phyloP scores from a whole-genome alignment of 2,329 filamentous ascomycete species.

The Fusarium pseudonygamai region DNA sequence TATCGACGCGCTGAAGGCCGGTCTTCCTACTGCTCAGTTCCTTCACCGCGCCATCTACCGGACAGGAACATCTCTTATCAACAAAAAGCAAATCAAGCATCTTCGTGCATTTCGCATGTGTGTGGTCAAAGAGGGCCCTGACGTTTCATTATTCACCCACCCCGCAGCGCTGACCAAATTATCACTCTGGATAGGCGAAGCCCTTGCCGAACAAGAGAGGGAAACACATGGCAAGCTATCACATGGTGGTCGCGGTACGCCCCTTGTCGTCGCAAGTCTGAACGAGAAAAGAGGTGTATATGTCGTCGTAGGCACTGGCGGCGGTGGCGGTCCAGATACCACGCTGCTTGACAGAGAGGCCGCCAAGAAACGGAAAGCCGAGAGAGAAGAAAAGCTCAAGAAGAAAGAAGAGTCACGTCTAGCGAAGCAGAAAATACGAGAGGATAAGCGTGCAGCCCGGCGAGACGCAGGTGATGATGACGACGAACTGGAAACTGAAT shows the following conservation, averaged over 20 bases:
- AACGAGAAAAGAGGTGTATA: conserved; percentile 90
- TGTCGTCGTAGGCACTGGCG: conserved; percentile 90
- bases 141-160: conserved; percentile 90
- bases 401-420: conserved; percentile 66
- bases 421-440: conserved; percentile 67
- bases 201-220: conserved; percentile 87
- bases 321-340: conserved; percentile 80
- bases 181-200: conserved; percentile 93
- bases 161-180: conserved; percentile 93
- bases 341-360: conserved; percentile 74
- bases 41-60: conserved; percentile 92
- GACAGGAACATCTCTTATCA: conserved; percentile 88
- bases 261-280: conserved; percentile 88
- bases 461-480: conserved; percentile 58
- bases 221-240: conserved; percentile 75
- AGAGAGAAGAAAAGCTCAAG: conserved; percentile 70
- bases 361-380: conserved; percentile 69
- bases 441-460: conserved; percentile 69
- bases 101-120: conserved; percentile 93
- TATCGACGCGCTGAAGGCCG: conserved; percentile 78
- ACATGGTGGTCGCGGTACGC: conserved; percentile 77
- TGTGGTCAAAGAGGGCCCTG: conserved; percentile 93
- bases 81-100: conserved; percentile 93
- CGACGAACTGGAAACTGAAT: conserved; percentile 59
- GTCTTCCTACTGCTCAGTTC: conserved; percentile 85